Percentiles rank a stretch among this genome's conserved stretches.
phyloP scores from a whole-genome alignment of 768 basidiomycete genomes.

The Rhizopogon rudus region DNA sequence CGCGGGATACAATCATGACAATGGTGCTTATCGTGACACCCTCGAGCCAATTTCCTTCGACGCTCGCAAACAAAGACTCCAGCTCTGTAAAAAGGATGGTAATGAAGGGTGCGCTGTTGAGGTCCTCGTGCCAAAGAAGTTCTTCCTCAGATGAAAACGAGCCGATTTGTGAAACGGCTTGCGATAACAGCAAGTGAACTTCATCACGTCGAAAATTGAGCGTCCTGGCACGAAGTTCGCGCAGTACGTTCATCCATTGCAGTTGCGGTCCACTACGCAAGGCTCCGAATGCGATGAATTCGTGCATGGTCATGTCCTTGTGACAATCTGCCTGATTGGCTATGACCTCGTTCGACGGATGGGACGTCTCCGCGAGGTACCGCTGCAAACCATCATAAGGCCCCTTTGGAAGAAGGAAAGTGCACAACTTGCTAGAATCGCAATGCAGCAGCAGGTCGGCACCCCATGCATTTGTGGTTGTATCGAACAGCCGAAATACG shows the following conservation, averaged over 20 bases:
- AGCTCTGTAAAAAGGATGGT: conserved; percentile 32
- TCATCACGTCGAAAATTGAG: conserved; percentile 35
- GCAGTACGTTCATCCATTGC: conserved; percentile 48
- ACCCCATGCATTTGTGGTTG: conserved; percentile 7
- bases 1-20: conserved; percentile 29
- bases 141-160: conserved; percentile 8
- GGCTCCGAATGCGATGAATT: conserved; percentile 39
- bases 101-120: conserved; percentile 30
- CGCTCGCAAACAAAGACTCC: conserved; percentile 25
- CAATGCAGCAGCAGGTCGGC: conserved; percentile 4
- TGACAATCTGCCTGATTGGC: conserved; percentile 38
- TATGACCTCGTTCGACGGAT: conserved; percentile 40
- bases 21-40: conserved; percentile 26
- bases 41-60: conserved; percentile 40
- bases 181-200: conserved; percentile 38
- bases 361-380: conserved; percentile 29
- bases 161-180: conserved; percentile 42
- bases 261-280: conserved; percentile 40
- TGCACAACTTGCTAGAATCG: conserved; percentile 18
- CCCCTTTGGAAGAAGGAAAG: conserved; percentile 25
- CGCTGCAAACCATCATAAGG: conserved; percentile 33
- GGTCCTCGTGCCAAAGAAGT: conserved; percentile 37
- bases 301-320: conserved; percentile 36
- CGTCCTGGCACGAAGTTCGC: conserved; percentile 35
- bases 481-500: conserved; percentile 26